phyloP scores from a whole-genome alignment of 2,329 filamentous ascomycete genomes.

The Cytospora paraplurivora region DNA sequence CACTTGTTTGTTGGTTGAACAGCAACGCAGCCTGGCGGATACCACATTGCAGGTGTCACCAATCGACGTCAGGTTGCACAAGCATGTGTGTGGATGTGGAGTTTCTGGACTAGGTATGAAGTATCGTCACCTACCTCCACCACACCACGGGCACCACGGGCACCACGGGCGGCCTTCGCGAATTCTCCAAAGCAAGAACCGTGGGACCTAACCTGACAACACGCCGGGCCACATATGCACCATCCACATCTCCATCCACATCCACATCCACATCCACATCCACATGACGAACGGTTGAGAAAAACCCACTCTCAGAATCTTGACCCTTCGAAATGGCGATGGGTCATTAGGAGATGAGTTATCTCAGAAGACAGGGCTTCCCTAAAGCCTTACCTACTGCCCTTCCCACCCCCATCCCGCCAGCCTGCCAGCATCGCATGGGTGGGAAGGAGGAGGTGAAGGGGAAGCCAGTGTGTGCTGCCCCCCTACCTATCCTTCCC shows the following conservation, averaged over 20 bases:
- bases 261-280: no score
- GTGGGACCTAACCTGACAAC: background rate
- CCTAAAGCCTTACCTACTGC: slow-evolving; percentile 1
- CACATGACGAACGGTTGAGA: no score
- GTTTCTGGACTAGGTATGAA: background rate
- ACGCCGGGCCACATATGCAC: background rate
- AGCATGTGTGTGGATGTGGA: background rate
- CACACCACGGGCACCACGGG: slow-evolving; percentile 2
- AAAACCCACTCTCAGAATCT: slow-evolving; percentile 1
- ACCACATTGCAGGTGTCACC: slow-evolving; percentile 12
- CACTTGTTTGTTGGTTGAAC: slow-evolving; percentile 13
- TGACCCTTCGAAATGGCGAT: slow-evolving; percentile 14
- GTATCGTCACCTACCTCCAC: background rate
- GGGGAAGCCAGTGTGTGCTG: no score
- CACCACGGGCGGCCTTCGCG: slow-evolving; percentile 15
- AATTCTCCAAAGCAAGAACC: background rate
- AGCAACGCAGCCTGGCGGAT: slow-evolving; percentile 18
- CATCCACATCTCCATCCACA: no score
- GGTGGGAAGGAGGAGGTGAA: no score
- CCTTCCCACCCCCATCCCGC: background rate
- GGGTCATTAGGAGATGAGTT: slow-evolving; percentile 12
- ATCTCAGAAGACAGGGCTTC: slow-evolving; percentile 3
- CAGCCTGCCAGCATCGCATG: background rate
- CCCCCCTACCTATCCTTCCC: no score
- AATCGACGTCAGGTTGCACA: slow-evolving; percentile 9